Conservation (phyloP, 2,329 filamentous ascomycete genomes). For the Penicillium janthinellum region DNA sequence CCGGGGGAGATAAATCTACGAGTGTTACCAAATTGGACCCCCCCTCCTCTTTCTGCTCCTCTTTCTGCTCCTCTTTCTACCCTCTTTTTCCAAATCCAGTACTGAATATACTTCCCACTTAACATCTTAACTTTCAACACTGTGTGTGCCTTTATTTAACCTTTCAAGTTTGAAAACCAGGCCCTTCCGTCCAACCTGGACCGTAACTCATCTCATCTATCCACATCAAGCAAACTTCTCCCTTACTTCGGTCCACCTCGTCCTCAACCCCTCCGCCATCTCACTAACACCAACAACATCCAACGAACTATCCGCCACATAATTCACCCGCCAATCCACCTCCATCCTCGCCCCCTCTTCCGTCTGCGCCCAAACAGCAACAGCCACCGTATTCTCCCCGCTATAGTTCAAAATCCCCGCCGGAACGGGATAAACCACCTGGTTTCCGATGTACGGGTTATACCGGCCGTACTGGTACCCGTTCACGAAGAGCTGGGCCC, state of each 20-base stretch:
- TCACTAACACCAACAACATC: conserved; percentile 50
- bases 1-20: background rate
- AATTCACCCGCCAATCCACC: conserved; percentile 57
- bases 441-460: conserved; percentile 62
- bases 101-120: background rate
- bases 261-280: conserved; percentile 47
- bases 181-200: too few species aligned
- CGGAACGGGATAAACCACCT: conserved; percentile 62
- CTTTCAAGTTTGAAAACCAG: background rate
- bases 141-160: too few species aligned
- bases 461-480: conserved; percentile 66
- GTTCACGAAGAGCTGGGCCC: conserved; percentile 64
- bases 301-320: conserved; percentile 56
- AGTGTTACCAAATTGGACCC: too few species aligned
- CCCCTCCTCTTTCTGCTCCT: too few species aligned
- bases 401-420: conserved; percentile 60
- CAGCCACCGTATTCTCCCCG: conserved; percentile 59
- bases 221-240: conserved; percentile 37
- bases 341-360: conserved; percentile 54
- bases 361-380: conserved; percentile 63
- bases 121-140: background rate
- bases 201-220: background rate
- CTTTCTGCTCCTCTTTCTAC: too few species aligned
- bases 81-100: background rate
- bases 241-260: conserved; percentile 50